Percentiles rank a stretch among this genome's conserved stretches.
These are phyloP conservation scores for Pythium dissimile DNA, from an alignment of 352 stramenopile species.

Conservation along the genomic window DNA sequence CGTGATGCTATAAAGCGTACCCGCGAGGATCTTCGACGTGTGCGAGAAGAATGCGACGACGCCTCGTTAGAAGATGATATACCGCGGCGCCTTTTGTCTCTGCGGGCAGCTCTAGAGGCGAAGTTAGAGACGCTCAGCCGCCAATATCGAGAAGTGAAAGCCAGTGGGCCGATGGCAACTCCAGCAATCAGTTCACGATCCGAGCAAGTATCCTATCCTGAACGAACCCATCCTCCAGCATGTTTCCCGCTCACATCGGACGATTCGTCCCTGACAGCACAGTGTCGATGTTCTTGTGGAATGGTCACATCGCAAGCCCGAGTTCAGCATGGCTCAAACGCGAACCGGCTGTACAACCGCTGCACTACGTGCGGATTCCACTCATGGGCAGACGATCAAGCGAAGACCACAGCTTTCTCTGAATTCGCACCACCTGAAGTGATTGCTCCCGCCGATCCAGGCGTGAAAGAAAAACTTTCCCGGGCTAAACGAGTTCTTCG, in stretches of 20 bases:
- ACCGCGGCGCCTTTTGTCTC: slow-evolving; percentile 39
- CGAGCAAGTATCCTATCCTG: background rate
- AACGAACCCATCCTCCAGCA: background rate
- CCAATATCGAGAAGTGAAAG: slow-evolving; percentile 58
- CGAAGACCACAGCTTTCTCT: background rate
- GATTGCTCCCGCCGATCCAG: slow-evolving; percentile 29
- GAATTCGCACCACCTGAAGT: slow-evolving; percentile 9
- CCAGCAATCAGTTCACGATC: background rate
- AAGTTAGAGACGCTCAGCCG: slow-evolving; percentile 58
- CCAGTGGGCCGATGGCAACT: background rate
- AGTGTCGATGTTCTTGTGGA: slow-evolving; percentile 55
- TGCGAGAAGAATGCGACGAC: slow-evolving; percentile 81
- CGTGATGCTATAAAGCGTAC: slow-evolving; percentile 53
- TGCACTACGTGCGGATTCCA: slow-evolving; percentile 76
- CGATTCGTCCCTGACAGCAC: slow-evolving; percentile 6
- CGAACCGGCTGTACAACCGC: slow-evolving; percentile 60
- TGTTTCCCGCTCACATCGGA: too few species aligned
- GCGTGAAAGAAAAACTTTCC: slow-evolving; percentile 62
- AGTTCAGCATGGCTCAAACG: slow-evolving; percentile 70
- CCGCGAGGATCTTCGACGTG: slow-evolving; percentile 51
- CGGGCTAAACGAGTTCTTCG: slow-evolving; percentile 67
- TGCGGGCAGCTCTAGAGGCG: slow-evolving; percentile 45
- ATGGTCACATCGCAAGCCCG: slow-evolving; percentile 48
- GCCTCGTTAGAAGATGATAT: slow-evolving; percentile 77
- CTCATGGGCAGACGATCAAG: slow-evolving; percentile 46